Evolutionary conservation across 805 yeast species (phyloP), one percentile per base, ranked within the genome.

Genomic region (Peterozyma toletana): DNA sequence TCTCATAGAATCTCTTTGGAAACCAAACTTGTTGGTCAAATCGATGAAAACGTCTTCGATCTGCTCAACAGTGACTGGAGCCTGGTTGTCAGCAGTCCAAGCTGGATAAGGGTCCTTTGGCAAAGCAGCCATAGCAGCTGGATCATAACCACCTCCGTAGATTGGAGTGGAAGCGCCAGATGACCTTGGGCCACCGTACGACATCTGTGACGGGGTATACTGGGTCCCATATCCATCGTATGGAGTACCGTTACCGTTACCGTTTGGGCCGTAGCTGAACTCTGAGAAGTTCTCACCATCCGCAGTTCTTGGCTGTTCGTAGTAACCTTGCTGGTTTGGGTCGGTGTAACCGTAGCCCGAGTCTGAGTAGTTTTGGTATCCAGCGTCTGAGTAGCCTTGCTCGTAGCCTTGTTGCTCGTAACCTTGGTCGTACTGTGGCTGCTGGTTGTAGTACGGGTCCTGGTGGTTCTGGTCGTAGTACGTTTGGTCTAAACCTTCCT

Each of bases 31-130:
- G 66, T 85, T 85, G 37, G 91, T 71, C 62, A 86, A 70, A 63
- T 86, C 93, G 57, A 86, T 86, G 60, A 86, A 86, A 34, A 85
- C 78, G 68, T 86, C 95, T 68, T 86, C 95, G 59, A 86, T 83
- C 62, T 86, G 91, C 64, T 86, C 93, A 44, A 86, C 75, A 40
- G 87, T 73, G 46, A 84, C 83, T 11, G 95, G 95, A 21, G 91
- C 88, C 63, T 85, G 91, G 45, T 85, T 90, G 65, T 93, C 98
- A 39, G 95, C 95, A 21, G 96, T 86, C 99, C 99, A 93, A 41
- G 99, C 98, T 37, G 99, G 99, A 64, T 91, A 93, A 31, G 99
- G 99, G 64, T 93, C 93, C 38, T 89, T 79, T 55, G 95, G 74
- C 67, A 83, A 54, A 62, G 87, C 83, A 73, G 81, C 73, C 63